Evolutionary conservation across 2,329 filamentous ascomycete genomes (phyloP).

Genomic region (Colletotrichum karsti): DNA sequence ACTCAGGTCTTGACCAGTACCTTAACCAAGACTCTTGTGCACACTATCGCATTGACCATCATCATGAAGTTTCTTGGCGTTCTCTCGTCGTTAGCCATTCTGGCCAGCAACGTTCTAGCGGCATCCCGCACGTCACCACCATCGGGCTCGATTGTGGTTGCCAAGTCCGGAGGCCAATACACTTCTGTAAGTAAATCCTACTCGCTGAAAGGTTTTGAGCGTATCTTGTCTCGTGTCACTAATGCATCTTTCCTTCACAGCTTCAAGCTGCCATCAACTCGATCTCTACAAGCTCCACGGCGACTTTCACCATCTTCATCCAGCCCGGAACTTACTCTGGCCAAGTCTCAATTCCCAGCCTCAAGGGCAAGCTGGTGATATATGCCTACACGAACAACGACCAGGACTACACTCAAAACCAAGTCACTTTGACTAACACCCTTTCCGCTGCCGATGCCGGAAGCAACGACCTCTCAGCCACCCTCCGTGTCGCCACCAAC

Average conservation of each 20-base stretch:
- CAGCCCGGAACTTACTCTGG: constrained; percentile 72
- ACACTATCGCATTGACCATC: neutral
- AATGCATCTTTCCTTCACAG: constrained; percentile 18
- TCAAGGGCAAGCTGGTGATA: constrained; percentile 59
- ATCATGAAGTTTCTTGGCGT: constrained; percentile 11
- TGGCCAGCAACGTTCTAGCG: constrained; percentile 32
- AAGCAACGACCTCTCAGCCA: constrained; percentile 62
- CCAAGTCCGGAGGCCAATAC: constrained; percentile 41
- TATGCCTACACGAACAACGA: constrained; percentile 67
- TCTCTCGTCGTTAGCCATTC: neutral
- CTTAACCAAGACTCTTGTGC: neutral
- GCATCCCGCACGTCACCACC: constrained; percentile 49
- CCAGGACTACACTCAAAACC: constrained; percentile 61
- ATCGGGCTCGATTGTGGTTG: constrained; percentile 58
- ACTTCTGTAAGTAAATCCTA: neutral
- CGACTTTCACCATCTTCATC: constrained; percentile 69
- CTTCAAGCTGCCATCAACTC: constrained; percentile 67
- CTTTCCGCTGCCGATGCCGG: constrained; percentile 51
- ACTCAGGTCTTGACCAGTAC: neutral
- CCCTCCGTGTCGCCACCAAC: constrained; percentile 53
- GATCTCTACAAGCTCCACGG: constrained; percentile 57
- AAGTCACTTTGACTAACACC: constrained; percentile 57
- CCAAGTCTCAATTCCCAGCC: constrained; percentile 62
- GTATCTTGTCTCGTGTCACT: no score
- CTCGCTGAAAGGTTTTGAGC: no score